Conservation (phyloP, 176 grass and related monocot genomes). For the Eleusine coracana region DNA sequence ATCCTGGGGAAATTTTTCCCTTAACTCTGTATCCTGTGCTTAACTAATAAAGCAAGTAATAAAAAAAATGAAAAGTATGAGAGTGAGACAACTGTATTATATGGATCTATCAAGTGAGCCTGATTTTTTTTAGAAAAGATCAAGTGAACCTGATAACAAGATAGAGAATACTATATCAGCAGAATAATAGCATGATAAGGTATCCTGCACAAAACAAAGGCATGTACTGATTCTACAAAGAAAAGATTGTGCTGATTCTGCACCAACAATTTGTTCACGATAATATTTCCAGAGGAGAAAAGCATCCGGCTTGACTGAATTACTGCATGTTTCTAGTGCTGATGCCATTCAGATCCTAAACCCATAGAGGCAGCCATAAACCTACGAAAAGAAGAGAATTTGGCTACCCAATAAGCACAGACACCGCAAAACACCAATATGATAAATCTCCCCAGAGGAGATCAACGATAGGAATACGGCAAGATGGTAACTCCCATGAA, state of each 20-base stretch:
- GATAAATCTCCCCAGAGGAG: conserved; percentile 21
- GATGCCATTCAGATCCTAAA: conserved; percentile 11
- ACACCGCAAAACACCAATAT: neutral
- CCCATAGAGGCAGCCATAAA: neutral
- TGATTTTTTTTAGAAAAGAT: neutral
- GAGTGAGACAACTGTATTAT: neutral
- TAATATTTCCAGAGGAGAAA: neutral
- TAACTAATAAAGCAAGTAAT: too few species aligned
- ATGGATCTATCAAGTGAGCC: neutral
- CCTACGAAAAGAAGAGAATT: neutral
- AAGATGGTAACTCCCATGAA: conserved; percentile 20
- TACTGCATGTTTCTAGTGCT: neutral
- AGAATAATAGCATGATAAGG: conserved; percentile 16
- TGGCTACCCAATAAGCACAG: neutral
- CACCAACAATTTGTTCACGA: neutral
- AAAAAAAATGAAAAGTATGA: too few species aligned
- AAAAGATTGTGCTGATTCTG: conserved; percentile 15
- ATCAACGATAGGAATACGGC: conserved; percentile 31
- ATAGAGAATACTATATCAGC: neutral
- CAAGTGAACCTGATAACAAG: neutral
- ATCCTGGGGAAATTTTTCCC: too few species aligned
- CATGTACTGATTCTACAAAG: conserved; percentile 15
- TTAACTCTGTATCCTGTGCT: too few species aligned
- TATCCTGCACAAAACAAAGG: conserved; percentile 28
- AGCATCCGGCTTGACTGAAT: neutral